Base-by-base conservation (phyloP, 2,329 filamentous ascomycete species). In the Chalara sp. region DNA sequence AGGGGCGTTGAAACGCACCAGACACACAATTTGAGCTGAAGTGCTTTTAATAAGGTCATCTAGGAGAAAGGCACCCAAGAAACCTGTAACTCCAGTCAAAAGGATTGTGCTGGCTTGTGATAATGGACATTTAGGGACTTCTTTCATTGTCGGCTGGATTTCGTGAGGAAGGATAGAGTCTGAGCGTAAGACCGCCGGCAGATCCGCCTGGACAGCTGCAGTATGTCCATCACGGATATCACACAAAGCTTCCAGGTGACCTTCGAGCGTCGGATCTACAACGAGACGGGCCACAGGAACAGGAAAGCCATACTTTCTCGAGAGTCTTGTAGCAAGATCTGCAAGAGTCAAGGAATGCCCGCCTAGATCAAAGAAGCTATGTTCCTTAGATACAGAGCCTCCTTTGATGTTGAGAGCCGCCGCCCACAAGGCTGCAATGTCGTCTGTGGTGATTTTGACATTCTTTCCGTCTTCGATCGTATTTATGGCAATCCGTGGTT, bases 71-170 rank as follows among this genome's bases (percentile, higher is more conserved):
- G 87, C 80, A 32, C 91, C 90, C 28, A 96, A 70, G 73, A 95
- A 96, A 1, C 90, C 91, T 3, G 90, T 96, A 2, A 87, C 88
- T 44, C 91, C 90, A 5, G 90, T 96, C 10, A 96, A 70, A 65
- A 96, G 85, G 6, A 93, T 75, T 0, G 84, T 89, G 39, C 70
- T 53, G 47, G 68, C 56, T 55, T 66, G 54, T n/a, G 62, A 56
- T 13, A 63, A 52, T 1, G 59, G 47, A 32, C 64, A 59, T 21
- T 21, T 21, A 8, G n/a, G 35, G 29, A 61, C 52, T 12, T 74
- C 75, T 2, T 75, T 70, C 1, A 74, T 70, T 1, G 68, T 59
- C 3, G 81, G 76, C 56, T 79, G 72, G 48, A 91, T 87, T n/a
- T 88, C 84, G 1, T 83, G 70, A 5, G 86, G 80, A 5, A 91